Conservation (phyloP, 129 eudicot species). For the Escallonia herrerae region DNA sequence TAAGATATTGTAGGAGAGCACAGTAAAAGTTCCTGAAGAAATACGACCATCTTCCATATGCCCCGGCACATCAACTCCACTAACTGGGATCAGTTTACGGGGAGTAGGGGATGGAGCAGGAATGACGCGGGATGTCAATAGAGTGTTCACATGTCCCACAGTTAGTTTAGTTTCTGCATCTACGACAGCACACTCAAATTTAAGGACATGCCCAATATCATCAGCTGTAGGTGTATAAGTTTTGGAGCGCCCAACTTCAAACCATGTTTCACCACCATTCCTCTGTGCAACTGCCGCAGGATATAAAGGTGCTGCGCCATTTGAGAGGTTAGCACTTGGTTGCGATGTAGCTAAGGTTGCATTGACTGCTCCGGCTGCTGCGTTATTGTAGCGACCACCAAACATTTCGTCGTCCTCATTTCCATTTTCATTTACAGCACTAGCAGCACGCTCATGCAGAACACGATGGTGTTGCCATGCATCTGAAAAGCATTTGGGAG, state of each 20-base stretch:
- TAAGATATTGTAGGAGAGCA: slow-evolving; percentile 83
- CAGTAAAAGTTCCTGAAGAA: slow-evolving; percentile 73
- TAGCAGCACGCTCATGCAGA: slow-evolving; percentile 96
- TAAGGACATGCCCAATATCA: slow-evolving; percentile 86
- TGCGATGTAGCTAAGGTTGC: slow-evolving; percentile 37
- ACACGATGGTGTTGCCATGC: slow-evolving; percentile 99
- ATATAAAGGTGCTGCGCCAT: slow-evolving; percentile 55
- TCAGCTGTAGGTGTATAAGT: slow-evolving; percentile 92
- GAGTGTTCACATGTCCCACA: slow-evolving; percentile 42
- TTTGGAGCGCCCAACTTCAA: slow-evolving; percentile 75
- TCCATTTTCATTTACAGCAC: slow-evolving; percentile 74
- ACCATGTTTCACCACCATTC: slow-evolving; percentile 87
- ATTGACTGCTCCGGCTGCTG: slow-evolving; percentile 26
- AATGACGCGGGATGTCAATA: slow-evolving; percentile 77
- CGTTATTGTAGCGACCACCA: slow-evolving; percentile 59
- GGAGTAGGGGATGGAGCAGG: slow-evolving; percentile 97
- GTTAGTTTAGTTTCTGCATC: slow-evolving; percentile 67
- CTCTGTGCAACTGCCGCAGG: slow-evolving; percentile 78
- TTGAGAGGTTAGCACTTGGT: slow-evolving; percentile 51
- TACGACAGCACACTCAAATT: slow-evolving; percentile 86
- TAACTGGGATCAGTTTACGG: slow-evolving; percentile 58
- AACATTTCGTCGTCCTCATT: slow-evolving; percentile 88
- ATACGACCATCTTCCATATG: slow-evolving; percentile 70
- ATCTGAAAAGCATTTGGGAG: slow-evolving; percentile 83
- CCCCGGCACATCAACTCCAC: slow-evolving; percentile 62